Conservation (phyloP, 441 rosid species). For the Theobroma grandiflorum region DNA sequence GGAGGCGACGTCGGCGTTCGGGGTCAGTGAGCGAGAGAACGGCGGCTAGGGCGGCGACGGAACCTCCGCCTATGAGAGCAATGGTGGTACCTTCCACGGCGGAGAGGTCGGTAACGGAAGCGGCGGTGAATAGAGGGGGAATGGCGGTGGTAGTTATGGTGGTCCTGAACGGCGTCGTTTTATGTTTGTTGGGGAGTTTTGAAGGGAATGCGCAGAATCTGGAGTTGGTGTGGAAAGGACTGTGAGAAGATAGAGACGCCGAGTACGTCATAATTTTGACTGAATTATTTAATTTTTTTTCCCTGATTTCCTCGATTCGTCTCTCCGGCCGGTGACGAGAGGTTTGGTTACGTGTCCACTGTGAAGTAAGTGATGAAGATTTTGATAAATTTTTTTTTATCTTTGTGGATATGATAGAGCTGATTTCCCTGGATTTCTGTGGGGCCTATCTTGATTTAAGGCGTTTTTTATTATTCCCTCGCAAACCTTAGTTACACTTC, state of each 20-base stretch:
- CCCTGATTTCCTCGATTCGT: neutral
- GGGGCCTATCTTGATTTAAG: slow-evolving; percentile 33
- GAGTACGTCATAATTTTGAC: slow-evolving; percentile 56
- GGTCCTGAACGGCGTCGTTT: slow-evolving; percentile 27
- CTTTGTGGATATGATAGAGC: slow-evolving; percentile 32
- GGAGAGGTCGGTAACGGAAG: slow-evolving; percentile 50
- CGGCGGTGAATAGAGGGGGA: slow-evolving; percentile 52
- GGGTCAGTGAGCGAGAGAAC: slow-evolving; percentile 82
- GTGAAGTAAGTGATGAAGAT: neutral
- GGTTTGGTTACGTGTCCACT: slow-evolving; percentile 27
- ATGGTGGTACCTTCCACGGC: slow-evolving; percentile 62
- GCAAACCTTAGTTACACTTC: neutral
- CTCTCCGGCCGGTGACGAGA: slow-evolving; percentile 43
- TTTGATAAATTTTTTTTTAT: neutral
- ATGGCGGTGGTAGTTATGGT: slow-evolving; percentile 46
- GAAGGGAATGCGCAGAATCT: slow-evolving; percentile 41
- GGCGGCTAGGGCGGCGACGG: slow-evolving; percentile 85
- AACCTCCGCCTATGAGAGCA: slow-evolving; percentile 79
- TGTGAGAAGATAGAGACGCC: slow-evolving; percentile 54
- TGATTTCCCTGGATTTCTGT: slow-evolving; percentile 28
- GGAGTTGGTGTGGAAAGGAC: slow-evolving; percentile 36
- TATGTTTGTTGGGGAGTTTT: slow-evolving; percentile 30
- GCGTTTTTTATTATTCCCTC: neutral
- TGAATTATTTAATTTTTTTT: neutral
- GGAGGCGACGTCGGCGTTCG: slow-evolving; percentile 71